phyloP scores from a whole-genome alignment of 2,329 filamentous ascomycete species.

The Ilyonectria sp. region DNA sequence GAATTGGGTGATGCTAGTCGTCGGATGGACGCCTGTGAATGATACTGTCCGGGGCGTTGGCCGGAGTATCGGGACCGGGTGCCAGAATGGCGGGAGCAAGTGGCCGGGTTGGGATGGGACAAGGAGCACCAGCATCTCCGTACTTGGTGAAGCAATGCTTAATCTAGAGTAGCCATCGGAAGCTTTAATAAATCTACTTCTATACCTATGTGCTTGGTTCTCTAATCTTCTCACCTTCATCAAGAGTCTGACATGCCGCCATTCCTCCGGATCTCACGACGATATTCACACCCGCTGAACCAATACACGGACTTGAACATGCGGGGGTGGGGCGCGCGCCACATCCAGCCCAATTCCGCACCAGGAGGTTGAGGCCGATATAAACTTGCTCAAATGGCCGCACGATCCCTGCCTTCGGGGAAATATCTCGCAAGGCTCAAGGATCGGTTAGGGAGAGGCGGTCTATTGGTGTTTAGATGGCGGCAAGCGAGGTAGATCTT shows the following conservation, averaged over 20 bases:
- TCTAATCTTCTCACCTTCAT: neutral
- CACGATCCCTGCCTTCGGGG: constrained; percentile 43
- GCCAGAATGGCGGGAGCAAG: constrained; percentile 31
- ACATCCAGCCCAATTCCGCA: constrained; percentile 21
- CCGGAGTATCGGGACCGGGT: constrained; percentile 39
- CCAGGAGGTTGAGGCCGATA: constrained; percentile 37
- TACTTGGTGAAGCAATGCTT: neutral
- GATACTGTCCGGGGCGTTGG: constrained; percentile 7
- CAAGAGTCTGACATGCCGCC: neutral
- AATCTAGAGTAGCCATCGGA: too few relatives aligned
- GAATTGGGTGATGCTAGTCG: neutral
- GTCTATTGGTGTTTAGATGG: neutral
- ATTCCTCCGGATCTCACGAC: neutral
- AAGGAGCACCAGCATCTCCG: neutral
- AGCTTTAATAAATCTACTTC: neutral
- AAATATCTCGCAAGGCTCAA: neutral
- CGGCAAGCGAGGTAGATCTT: constrained; percentile 5
- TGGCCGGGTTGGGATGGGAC: constrained; percentile 25
- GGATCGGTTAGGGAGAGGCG: neutral
- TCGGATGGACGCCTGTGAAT: constrained; percentile 1
- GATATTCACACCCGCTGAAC: constrained; percentile 17
- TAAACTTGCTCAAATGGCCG: constrained; percentile 62
- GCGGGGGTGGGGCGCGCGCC: constrained; percentile 33
- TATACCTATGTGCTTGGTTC: too few relatives aligned
- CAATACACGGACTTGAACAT: constrained; percentile 5